phyloP scores from a whole-genome alignment of 176 grass and related monocot genomes.

The Triticum dicoccoides region DNA sequence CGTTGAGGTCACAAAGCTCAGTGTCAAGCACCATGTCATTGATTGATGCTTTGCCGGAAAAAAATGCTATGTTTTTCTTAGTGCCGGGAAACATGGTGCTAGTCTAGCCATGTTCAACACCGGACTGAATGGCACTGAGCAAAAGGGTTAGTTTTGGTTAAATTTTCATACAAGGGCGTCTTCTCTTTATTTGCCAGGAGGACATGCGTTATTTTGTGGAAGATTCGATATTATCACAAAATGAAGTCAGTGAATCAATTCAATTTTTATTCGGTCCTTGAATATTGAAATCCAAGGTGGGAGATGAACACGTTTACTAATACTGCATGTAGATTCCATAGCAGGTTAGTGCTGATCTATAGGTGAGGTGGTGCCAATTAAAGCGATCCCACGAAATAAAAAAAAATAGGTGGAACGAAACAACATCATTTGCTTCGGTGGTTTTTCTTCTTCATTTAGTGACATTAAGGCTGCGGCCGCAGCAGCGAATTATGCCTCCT shows the following conservation, averaged over 20 bases:
- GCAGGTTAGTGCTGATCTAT: too few relatives aligned
- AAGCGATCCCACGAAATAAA: background rate
- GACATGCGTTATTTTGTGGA: too few relatives aligned
- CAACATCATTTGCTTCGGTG: background rate
- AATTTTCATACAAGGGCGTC: too few relatives aligned
- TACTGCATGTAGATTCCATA: background rate
- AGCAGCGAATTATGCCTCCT: conserved; percentile 53
- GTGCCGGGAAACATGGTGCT: too few relatives aligned
- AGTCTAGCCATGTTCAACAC: too few relatives aligned
- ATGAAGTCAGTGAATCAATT: background rate
- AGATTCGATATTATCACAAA: background rate
- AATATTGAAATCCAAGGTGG: background rate
- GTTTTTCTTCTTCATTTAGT: conserved; percentile 49
- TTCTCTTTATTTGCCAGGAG: too few relatives aligned
- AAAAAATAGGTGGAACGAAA: conserved; percentile 35
- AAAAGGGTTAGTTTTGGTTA: too few relatives aligned
- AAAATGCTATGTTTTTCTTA: too few relatives aligned
- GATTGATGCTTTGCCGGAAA: too few relatives aligned
- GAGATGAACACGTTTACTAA: background rate
- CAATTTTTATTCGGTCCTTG: background rate
- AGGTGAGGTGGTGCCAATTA: conserved; percentile 5
- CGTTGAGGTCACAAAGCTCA: too few relatives aligned
- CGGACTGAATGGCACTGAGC: too few relatives aligned
- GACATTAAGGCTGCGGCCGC: conserved; percentile 67
- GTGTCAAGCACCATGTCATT: too few relatives aligned